Conservation (phyloP, 331 rosid species). For the Malus hybrid region DNA sequence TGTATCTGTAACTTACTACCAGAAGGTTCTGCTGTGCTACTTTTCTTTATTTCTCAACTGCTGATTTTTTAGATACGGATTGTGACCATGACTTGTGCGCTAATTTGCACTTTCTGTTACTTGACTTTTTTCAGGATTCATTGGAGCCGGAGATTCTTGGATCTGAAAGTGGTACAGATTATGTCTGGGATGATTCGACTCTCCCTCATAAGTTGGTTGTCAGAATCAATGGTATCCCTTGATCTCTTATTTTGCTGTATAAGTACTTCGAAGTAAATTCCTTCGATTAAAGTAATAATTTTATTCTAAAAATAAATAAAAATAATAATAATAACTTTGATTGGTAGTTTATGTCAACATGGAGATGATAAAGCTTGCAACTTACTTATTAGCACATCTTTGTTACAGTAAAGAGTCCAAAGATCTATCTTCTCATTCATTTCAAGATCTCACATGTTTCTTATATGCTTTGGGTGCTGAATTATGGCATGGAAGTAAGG, state of each 20-base stretch:
- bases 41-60: slow-evolving; percentile 14
- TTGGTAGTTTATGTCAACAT: slow-evolving; percentile 1
- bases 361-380: slow-evolving; percentile 3
- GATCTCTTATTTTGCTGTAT: slow-evolving; percentile 12
- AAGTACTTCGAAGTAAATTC: not conserved
- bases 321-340: not conserved
- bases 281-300: not conserved
- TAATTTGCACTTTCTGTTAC: slow-evolving; percentile 10
- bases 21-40: slow-evolving; percentile 51
- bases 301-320: no score
- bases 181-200: slow-evolving; percentile 93
- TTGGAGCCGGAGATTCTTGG: slow-evolving; percentile 73
- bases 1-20: slow-evolving; percentile 72
- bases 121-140: slow-evolving; percentile 51
- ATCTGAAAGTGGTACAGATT: slow-evolving; percentile 51
- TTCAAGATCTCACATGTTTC: not conserved
- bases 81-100: not conserved
- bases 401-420: not conserved
- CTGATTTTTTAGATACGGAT: slow-evolving; percentile 10
- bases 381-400: not conserved
- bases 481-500: not conserved
- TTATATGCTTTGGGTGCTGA: not conserved
- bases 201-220: slow-evolving; percentile 72
- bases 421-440: not conserved
- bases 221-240: slow-evolving; percentile 50